Percentiles rank a stretch among this genome's conserved stretches.
These are phyloP conservation scores for Umbellularia californica DNA, from an alignment of 164 flowering plant species.

Conservation along the genomic window DNA sequence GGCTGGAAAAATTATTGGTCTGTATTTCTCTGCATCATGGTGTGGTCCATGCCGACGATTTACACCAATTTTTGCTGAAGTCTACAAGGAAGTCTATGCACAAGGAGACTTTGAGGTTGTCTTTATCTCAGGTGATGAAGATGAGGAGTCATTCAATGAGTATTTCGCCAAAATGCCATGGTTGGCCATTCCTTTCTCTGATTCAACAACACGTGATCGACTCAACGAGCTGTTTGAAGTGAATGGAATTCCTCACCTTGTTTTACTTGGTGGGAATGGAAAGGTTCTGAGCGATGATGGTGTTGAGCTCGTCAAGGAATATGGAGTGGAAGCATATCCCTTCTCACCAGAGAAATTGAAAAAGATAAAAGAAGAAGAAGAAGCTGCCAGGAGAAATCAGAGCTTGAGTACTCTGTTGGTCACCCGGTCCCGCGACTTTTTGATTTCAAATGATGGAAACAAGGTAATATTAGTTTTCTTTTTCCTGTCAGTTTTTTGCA, in stretches of 20 bases:
- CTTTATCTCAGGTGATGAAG: slow-evolving; percentile 48
- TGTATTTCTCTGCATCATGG: slow-evolving; percentile 66
- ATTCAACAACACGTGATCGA: slow-evolving; percentile 34
- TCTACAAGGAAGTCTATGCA: slow-evolving; percentile 37
- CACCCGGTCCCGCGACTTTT: slow-evolving; percentile 40
- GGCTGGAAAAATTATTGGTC: slow-evolving; percentile 49
- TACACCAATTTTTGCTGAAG: slow-evolving; percentile 44
- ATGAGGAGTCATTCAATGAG: slow-evolving; percentile 45
- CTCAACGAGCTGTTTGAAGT: slow-evolving; percentile 41
- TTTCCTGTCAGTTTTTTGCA: too few relatives aligned
- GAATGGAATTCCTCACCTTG: slow-evolving; percentile 54
- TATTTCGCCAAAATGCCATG: slow-evolving; percentile 82
- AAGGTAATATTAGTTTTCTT: slow-evolving; percentile 20
- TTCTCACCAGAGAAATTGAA: slow-evolving; percentile 42
- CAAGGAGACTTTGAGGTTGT: slow-evolving; percentile 53
- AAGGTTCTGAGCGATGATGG: slow-evolving; percentile 37
- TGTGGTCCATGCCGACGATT: slow-evolving; percentile 53
- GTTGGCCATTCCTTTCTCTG: slow-evolving; percentile 74
- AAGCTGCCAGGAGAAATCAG: slow-evolving; percentile 45
- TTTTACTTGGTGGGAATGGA: slow-evolving; percentile 49
- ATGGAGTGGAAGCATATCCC: slow-evolving; percentile 55
- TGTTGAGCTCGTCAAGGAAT: slow-evolving; percentile 35
- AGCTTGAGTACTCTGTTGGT: slow-evolving; percentile 51
- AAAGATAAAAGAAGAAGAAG: slow-evolving; percentile 49
- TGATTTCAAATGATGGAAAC: slow-evolving; percentile 36